Conservation (phyloP, 1,284 basidiomycete species). For the Jaminaea rosea region DNA sequence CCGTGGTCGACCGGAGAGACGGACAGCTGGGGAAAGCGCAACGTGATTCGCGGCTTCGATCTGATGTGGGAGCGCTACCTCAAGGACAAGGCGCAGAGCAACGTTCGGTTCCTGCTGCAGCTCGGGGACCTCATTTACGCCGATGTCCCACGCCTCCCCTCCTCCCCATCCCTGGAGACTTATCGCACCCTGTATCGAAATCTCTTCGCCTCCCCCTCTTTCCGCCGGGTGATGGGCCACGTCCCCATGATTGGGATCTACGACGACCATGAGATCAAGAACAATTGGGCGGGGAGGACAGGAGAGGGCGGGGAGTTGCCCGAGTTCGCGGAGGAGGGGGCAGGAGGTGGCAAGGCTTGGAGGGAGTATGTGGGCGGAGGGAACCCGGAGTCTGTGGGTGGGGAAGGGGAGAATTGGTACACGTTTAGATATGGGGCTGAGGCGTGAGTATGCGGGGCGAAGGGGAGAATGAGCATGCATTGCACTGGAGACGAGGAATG, state of each 20-base stretch:
- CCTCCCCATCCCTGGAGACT: conserved; percentile 17
- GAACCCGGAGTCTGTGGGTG: conserved; percentile 56
- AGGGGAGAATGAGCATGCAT: no score
- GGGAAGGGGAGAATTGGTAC: conserved; percentile 58
- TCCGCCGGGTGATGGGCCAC: conserved; percentile 36
- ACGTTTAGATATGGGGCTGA: conserved; percentile 39
- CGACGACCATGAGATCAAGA: conserved; percentile 44
- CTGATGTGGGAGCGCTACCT: conserved; percentile 51
- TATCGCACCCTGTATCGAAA: conserved; percentile 45
- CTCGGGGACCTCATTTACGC: conserved; percentile 62
- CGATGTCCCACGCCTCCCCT: conserved; percentile 56
- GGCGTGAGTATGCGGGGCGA: no score
- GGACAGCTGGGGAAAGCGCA: conserved; percentile 36
- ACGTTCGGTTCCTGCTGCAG: conserved; percentile 47
- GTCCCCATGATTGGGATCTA: conserved; percentile 43
- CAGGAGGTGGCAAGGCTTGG: conserved; percentile 61
- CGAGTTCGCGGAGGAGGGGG: no score
- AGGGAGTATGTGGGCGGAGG: conserved; percentile 59
- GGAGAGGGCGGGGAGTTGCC: conserved; percentile 7
- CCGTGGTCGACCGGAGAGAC: conserved; percentile 24
- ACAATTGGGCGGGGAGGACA: conserved; percentile 36
- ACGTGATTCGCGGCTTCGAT: conserved; percentile 61
- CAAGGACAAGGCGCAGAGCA: conserved; percentile 24
- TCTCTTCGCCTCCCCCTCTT: conserved; percentile 38
- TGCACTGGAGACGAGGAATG: no score